Evolutionary conservation across 805 yeast genomes (phyloP), one percentile per base, ranked within the genome.

Genomic region (Danielozyma ontarioensis): DNA sequence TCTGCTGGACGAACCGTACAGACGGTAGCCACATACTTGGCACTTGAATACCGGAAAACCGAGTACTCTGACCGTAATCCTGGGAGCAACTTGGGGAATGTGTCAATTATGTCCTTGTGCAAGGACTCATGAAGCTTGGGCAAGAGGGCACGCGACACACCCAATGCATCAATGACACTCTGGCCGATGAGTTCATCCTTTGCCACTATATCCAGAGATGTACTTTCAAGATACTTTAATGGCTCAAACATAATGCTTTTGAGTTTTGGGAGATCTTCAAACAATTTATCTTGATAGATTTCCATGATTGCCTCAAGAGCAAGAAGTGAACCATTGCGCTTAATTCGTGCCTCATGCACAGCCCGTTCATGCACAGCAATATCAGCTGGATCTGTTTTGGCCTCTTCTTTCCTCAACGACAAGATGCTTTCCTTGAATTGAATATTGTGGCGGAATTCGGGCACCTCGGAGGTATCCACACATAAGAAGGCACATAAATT

Each of bases 391-490:
- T 77, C 81, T 1, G 77, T 58, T 31, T 68, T 68, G 1, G 80
- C 76, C 42, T 85, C 94, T 45, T 87, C 96, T 46, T 85, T 86
- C 35, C 76, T 68, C 45, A 88, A 67, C 1, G 96, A 86, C 33
- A 89, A 59, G 10, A 90, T 81, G 11, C 63, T 62, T 28, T 74
- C 76, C 13, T 58, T 68, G 35, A 70, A 64, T 11, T 60, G 57
- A 25, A 74, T 72, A 45, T 84, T 83, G 28, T 83, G 80, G 12
- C 69, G 67, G 51, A 86, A 93, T 49, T 87, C 97, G 2, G 98
- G 98, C 21, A 90, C 96, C 52, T 89, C 97, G 3, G 93, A 76
- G 0, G 96, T 87, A 53, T 90, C 98, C 21, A 89, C 96, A 62
- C 98, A 93, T 32, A 93, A 53, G 53, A 90, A 90, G 0, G 90